Evolutionary conservation across 2,329 filamentous ascomycete species (phyloP), one percentile per base, ranked within the genome.

Genomic region (Huntiella savannae): DNA sequence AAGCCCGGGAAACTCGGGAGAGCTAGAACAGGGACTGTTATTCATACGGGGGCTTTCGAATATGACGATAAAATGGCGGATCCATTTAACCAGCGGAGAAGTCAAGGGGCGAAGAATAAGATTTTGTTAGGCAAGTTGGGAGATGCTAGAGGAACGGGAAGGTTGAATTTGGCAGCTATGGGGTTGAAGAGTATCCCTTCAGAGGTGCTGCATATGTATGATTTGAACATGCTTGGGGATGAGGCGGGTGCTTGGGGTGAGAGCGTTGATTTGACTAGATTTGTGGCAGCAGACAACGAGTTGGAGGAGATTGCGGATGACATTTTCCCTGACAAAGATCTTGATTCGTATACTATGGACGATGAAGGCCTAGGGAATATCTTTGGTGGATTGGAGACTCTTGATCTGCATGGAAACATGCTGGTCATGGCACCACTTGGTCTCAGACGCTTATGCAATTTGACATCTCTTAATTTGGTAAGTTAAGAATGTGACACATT

Each of bases 171-270:
- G 56, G 79, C 87, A 1, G 86, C 82, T 0, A 72, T 96, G 68
- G 75, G 77, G 1, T 61, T 98, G 35, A 81, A 77, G 50, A 70
- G 80, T 48, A 81, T 98, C 3, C 91, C 91, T 0, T 62, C 73
- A 1, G 83, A 92, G 56, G 82, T 96, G 0, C 65, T 93, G 62
- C 75, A 77, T 46, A 96, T 96, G 87, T 96, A 95, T 58, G 82
- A 86, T 54, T 67, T 83, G 13, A 77, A 86, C 45, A 70, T 73
- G 1, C 69, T 77, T 47, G 74, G 79, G 34, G 68, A 66, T 10
- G 65, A 71, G 16, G 75, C 71, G 33, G 72, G 77, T 8, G 75
- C 79, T 33, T 96, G 91, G 91, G 86, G 86, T 2, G 88, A 96
- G 60, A 80, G 82, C 49, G 84, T 96, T 8, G 88, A 96, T 57